Base-by-base conservation (phyloP, 2,329 filamentous ascomycete genomes). In the Amylocarpus encephaloides region DNA sequence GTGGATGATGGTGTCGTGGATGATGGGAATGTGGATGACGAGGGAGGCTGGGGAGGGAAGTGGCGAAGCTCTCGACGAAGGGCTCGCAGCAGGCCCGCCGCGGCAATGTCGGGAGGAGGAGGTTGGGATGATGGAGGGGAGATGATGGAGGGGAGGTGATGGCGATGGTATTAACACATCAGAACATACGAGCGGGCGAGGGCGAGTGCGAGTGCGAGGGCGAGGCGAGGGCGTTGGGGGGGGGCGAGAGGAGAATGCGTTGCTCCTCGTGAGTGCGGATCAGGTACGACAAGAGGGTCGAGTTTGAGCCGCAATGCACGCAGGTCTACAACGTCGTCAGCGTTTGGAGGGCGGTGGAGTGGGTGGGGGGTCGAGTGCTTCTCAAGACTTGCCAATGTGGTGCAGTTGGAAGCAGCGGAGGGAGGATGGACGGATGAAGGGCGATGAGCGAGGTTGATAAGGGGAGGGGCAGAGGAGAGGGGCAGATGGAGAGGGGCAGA, bases 11-110 rank as follows among this genome's bases (percentile, higher is more conserved):
- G 22, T 26, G 22, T 26, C 7, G 22, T 4, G 13, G 36, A 22
- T 45, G 41, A 34, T 12, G 26, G 43, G 22, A 19, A 43, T 45
- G 52, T 50, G 40, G 39, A 59, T 53, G 61, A 54, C 57, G 56
- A 44, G 52, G 51, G 55, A 54, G 59, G 56, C 49, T 60, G 59
- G 55, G 50, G 51, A 53, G 46, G 52, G 47, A 48, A 33, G 36
- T 38, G 32, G 51, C 39, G 51, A 43, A 35, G 51, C 16, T 49
- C 44, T 39, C 47, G 54, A 55, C 44, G 33, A 43, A 52, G 32
- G 36, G 10, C 43, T 54, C 43, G 48, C 52, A 48, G 36, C 47
- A 46, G 48, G 53, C 48, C 49, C 49, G 22, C 22, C 4, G 22
- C 22, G 22, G 22, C 22, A 26, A 7, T 26, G 22, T 26, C 4